These are phyloP conservation scores for Apiospora rasikravindrae DNA, from an alignment of 2,329 filamentous ascomycete species.

Conservation along the genomic window DNA sequence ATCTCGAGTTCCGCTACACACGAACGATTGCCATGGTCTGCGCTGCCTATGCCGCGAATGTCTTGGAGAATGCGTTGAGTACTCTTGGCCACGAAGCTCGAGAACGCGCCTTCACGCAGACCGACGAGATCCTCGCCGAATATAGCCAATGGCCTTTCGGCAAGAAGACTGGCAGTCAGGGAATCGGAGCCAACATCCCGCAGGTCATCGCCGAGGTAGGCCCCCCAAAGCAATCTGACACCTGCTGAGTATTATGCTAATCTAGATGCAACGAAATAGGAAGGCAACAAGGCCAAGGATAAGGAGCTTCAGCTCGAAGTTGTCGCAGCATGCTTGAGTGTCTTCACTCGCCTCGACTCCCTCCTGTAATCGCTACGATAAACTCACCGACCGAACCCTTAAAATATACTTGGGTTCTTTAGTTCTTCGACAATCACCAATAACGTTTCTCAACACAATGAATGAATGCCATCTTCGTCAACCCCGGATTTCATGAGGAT, in stretches of 20 bases:
- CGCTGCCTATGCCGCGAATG: slow-evolving; percentile 96
- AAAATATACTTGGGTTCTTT: background rate
- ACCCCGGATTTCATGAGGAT: slow-evolving; percentile 15
- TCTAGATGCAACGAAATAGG: slow-evolving; percentile 47
- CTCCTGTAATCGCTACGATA: slow-evolving; percentile 66
- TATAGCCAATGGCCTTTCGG: slow-evolving; percentile 98
- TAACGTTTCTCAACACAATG: slow-evolving; percentile 17
- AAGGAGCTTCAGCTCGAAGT: slow-evolving; percentile 97
- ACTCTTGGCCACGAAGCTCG: slow-evolving; percentile 92
- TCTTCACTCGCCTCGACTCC: slow-evolving; percentile 97
- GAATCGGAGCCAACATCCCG: slow-evolving; percentile 90
- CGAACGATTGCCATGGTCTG: slow-evolving; percentile 96
- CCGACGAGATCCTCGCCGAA: slow-evolving; percentile 92
- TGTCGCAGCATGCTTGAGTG: slow-evolving; percentile 93
- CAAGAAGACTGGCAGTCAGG: slow-evolving; percentile 76
- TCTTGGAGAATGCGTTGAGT: slow-evolving; percentile 95
- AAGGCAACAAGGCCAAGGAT: slow-evolving; percentile 85
- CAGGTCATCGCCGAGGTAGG: slow-evolving; percentile 79
- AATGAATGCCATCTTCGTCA: slow-evolving; percentile 17
- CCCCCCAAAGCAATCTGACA: background rate
- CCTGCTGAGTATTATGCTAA: background rate
- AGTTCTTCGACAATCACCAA: background rate
- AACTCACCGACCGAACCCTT: background rate
- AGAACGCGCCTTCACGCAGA: slow-evolving; percentile 94
- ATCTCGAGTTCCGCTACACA: slow-evolving; percentile 90